Evolutionary conservation across 257 asterid species (phyloP).

Genomic region (Mitragyna speciosa): DNA sequence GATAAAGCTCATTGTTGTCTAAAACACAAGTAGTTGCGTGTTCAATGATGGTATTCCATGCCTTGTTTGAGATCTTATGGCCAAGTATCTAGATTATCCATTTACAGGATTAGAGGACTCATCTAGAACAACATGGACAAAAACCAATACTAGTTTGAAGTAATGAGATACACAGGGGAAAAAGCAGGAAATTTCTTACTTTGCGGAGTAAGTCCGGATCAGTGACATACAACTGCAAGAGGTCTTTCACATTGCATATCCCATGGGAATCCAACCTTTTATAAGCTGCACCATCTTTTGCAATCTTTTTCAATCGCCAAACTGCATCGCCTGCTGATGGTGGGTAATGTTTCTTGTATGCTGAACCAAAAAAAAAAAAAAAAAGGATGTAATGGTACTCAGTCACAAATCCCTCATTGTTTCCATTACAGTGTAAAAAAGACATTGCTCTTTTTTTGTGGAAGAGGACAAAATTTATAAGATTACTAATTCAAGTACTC

Average conservation of each 20-base stretch:
- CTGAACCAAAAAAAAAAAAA: conserved; percentile 36
- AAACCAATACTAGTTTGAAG: background rate
- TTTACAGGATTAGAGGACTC: conserved; percentile 17
- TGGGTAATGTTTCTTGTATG: conserved; percentile 74
- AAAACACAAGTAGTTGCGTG: conserved; percentile 55
- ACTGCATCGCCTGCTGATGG: conserved; percentile 63
- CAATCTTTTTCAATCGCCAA: conserved; percentile 84
- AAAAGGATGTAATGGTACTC: conserved; percentile 1
- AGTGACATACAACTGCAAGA: conserved; percentile 47
- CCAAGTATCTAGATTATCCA: conserved; percentile 53
- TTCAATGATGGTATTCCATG: conserved; percentile 58
- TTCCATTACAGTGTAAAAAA: background rate
- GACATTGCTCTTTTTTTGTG: background rate
- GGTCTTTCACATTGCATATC: conserved; percentile 52
- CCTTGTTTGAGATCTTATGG: conserved; percentile 43
- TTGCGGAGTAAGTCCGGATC: conserved; percentile 42
- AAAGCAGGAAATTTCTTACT: conserved; percentile 48
- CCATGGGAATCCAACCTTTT: conserved; percentile 33
- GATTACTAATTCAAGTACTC: background rate
- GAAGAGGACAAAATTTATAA: background rate
- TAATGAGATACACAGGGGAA: conserved; percentile 1
- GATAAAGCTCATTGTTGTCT: conserved; percentile 48
- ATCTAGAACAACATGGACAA: background rate
- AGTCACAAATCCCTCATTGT: conserved; percentile 7
- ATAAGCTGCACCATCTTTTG: conserved; percentile 70